These are phyloP conservation scores for Coleophoma crateriformis DNA, from an alignment of 2,329 filamentous ascomycete species.

Conservation along the genomic window DNA sequence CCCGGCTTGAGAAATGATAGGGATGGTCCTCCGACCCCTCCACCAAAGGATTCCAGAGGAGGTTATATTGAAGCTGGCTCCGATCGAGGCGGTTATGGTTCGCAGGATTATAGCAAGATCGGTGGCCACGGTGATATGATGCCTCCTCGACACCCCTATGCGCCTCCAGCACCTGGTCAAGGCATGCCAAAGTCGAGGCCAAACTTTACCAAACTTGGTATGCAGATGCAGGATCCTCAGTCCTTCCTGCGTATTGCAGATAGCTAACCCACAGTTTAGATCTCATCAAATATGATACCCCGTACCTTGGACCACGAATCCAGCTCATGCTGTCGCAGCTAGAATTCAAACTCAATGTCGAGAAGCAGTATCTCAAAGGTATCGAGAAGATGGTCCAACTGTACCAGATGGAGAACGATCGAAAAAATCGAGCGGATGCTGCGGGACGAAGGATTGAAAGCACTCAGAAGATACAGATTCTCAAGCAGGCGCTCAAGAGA, in stretches of 20 bases:
- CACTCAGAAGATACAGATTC: slow-evolving; percentile 92
- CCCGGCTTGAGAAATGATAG: slow-evolving; percentile 38
- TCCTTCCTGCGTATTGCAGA: too few species aligned
- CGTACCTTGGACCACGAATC: slow-evolving; percentile 91
- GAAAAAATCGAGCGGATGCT: slow-evolving; percentile 91
- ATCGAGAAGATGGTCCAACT: slow-evolving; percentile 99
- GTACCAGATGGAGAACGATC: slow-evolving; percentile 94
- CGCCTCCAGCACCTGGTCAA: slow-evolving; percentile 63
- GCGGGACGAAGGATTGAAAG: slow-evolving; percentile 87
- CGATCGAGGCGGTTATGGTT: slow-evolving; percentile 60
- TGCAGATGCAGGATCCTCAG: slow-evolving; percentile 23
- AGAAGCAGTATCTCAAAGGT: slow-evolving; percentile 97
- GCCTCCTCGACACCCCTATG: slow-evolving; percentile 76
- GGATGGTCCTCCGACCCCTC: slow-evolving; percentile 54
- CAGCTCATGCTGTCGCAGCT: slow-evolving; percentile 98
- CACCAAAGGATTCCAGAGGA: slow-evolving; percentile 63
- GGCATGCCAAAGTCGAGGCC: slow-evolving; percentile 69
- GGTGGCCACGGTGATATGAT: slow-evolving; percentile 67
- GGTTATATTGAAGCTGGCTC: slow-evolving; percentile 37
- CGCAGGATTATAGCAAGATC: slow-evolving; percentile 47
- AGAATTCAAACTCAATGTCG: slow-evolving; percentile 97
- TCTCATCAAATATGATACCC: slow-evolving; percentile 96
- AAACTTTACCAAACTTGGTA: slow-evolving; percentile 96
- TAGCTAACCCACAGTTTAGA: slow-evolving; percentile 46
- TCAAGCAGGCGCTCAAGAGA: slow-evolving; percentile 93